phyloP scores from a whole-genome alignment of 1,284 basidiomycete genomes.

The Melampsora americana region DNA sequence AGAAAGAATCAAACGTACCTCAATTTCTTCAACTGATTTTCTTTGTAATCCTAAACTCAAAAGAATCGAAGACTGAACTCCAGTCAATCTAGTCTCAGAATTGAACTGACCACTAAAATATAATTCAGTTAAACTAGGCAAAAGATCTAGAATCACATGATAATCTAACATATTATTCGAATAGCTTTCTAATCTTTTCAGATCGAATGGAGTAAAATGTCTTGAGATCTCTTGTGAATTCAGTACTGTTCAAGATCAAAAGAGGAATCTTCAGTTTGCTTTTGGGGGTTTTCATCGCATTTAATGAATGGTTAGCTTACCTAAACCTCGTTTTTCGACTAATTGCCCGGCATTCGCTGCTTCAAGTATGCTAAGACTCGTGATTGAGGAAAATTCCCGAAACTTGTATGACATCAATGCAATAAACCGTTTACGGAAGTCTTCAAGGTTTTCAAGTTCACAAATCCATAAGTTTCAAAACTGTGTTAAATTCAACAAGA shows the following conservation, averaged over 20 bases:
- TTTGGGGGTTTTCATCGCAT: background rate
- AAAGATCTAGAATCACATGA: constrained; percentile 87
- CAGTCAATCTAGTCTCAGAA: constrained; percentile 63
- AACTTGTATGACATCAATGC: constrained; percentile 89
- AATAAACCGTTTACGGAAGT: constrained; percentile 88
- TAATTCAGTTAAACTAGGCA: constrained; percentile 73
- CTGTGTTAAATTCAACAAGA: background rate
- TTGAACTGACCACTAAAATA: constrained; percentile 79
- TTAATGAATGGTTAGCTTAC: constrained; percentile 9
- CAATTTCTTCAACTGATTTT: constrained; percentile 84
- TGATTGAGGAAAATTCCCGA: constrained; percentile 82
- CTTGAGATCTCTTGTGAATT: constrained; percentile 66
- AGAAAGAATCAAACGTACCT: constrained; percentile 53
- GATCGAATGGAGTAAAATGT: constrained; percentile 82
- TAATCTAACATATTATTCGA: constrained; percentile 95
- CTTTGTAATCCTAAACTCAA: constrained; percentile 86
- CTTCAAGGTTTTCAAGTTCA: constrained; percentile 56
- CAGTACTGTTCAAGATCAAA: constrained; percentile 11
- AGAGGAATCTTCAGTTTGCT: background rate
- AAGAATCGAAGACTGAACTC: constrained; percentile 76
- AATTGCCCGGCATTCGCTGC: constrained; percentile 67
- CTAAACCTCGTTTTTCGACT: constrained; percentile 27
- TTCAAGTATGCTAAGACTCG: constrained; percentile 81
- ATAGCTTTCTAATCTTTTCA: constrained; percentile 93
- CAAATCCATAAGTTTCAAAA: background rate